Base-by-base conservation (phyloP, 139 green algal genomes). In the Micractinium conductrix region DNA sequence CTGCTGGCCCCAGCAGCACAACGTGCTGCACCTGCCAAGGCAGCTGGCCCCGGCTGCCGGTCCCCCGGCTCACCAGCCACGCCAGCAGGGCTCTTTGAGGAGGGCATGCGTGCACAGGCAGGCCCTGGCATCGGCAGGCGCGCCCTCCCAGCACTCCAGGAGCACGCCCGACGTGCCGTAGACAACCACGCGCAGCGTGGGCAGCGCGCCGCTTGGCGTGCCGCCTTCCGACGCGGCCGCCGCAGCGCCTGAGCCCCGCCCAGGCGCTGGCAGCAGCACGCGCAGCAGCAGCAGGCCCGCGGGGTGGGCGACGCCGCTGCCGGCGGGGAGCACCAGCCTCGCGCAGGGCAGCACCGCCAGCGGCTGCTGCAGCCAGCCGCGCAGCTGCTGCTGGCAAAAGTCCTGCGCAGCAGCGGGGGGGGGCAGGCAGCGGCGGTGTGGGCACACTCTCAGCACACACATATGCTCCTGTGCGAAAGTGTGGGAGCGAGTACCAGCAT, bases 111-210 rank as follows among this genome's bases (percentile, higher is more conserved):
- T 33, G 17, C 68, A 37, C 68, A 74, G 68, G 16, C 38, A 22
- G 38, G 22, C 40, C 0, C 24, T 21, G 10, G 68, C 68, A 1
- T 30, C 68, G 8, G 38, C 19, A 14, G 68, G 38, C 21, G 50
- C 19, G 68, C 68, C 68, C 7, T 74, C 68, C 68, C 68, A 74
- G 38, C 38, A 74, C 37, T 74, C 68, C 10, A 74, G 68, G 22
- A 74, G 68, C 16, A 74, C 40, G 38, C 68, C 68, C 21, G 68
- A 37, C 14, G 68, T 74, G 38, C 68, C 68, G 68, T 74, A 74
- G 38, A 74, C 68, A 4, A 48, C 68, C 14, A 74, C 26, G 22
- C 68, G 68, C 38, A 74, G 21, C 37, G 40, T 8, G 19, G 38
- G 68, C 24, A 44, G 38, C 33, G 43, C 14, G 65, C 65, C 33